A percentile compares a stretch with the other conserved stretches of the same genome.
Evolutionary conservation across 352 stramenopile genomes (phyloP).

Genomic region (Globisporangium rhizosaccharum): DNA sequence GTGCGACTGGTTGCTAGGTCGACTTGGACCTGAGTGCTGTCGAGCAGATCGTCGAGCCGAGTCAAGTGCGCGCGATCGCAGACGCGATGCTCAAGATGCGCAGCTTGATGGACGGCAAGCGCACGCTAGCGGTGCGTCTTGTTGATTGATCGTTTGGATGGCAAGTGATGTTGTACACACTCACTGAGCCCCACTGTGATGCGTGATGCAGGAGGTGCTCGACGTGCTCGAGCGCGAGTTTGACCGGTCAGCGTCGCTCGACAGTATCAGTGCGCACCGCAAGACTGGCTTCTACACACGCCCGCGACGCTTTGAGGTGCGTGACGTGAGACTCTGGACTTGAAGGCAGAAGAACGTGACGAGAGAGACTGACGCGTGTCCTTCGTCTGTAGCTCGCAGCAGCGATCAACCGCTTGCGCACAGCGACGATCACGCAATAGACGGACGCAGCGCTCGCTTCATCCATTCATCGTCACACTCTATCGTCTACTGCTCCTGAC

Average conservation of each 20-base stretch:
- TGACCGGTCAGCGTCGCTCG: conserved; percentile 53
- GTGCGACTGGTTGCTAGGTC: conserved; percentile 23
- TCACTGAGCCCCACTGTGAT: neutral
- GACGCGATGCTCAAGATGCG: conserved; percentile 54
- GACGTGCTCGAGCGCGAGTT: conserved; percentile 62
- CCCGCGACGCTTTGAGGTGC: conserved; percentile 79
- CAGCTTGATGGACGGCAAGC: conserved; percentile 57
- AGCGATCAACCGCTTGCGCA: conserved; percentile 83
- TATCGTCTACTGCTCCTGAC: neutral
- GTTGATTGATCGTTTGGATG: neutral
- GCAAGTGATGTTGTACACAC: neutral
- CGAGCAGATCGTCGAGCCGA: conserved; percentile 87
- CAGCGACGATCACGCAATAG: conserved; percentile 64
- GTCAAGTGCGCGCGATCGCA: conserved; percentile 81
- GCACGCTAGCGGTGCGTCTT: conserved; percentile 35
- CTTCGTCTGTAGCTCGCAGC: conserved; percentile 57
- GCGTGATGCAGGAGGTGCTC: conserved; percentile 46
- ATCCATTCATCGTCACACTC: too few species aligned
- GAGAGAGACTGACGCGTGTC: neutral
- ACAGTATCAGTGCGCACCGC: conserved; percentile 42
- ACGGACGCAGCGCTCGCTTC: neutral
- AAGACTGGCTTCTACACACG: conserved; percentile 74
- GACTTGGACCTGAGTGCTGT: conserved; percentile 82
- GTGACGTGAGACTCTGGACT: neutral
- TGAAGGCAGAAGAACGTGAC: neutral